Base-by-base conservation (phyloP, 306 rosid genomes). In the Ammopiptanthus mongolicus region DNA sequence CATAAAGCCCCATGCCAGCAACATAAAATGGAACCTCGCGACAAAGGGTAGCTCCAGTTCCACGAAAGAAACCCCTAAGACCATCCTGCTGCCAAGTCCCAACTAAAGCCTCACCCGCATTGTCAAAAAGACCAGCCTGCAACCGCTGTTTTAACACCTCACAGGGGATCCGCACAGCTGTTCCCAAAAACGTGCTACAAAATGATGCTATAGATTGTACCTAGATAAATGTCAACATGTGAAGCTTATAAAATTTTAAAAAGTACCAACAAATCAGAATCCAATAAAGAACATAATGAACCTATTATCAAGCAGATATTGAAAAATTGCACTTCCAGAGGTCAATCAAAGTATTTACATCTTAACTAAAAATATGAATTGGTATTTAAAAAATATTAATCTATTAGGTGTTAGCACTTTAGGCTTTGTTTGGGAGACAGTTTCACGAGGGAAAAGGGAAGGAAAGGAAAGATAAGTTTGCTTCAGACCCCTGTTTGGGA, bases 1-100 rank as follows among this genome's bases (percentile, higher is more conserved):
- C 97, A 80, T 96, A 96, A 64, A 96, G 97, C 46, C 96, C 99
- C 96, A 88, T 96, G 85, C 99, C 99, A 59, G 98, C 97, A 23
- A 96, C 99, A 79, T 96, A 96, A 83, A 96, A 96, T 47, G 99
- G 99, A 84, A 96, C 98, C 86, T 96, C 99, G 14, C 99, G 88
- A 74, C 98, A 96, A 78, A 96, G 97, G 82, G 99, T 96, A 33
- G 98, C 97, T 62, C 98, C 98, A 14, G 99, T 96, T 80, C 99
- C 99, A 80, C 99, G 99, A 71, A 96, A 96, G 84, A 96, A 96
- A 9, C 99, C 99, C 85, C 78, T 85, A 44, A 89, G 89, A 75
- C 99, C 99, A 89, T 96, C 99, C 80, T 89, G 96, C 47, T 84
- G 83, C 98, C 93, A 90, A 65, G 99, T 96, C 34, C 88, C 99